A percentile compares a stretch with the other conserved stretches of the same genome.
These are phyloP conservation scores for Fusarium floridanum DNA, from an alignment of 2,329 filamentous ascomycete genomes.

Conservation along the genomic window DNA sequence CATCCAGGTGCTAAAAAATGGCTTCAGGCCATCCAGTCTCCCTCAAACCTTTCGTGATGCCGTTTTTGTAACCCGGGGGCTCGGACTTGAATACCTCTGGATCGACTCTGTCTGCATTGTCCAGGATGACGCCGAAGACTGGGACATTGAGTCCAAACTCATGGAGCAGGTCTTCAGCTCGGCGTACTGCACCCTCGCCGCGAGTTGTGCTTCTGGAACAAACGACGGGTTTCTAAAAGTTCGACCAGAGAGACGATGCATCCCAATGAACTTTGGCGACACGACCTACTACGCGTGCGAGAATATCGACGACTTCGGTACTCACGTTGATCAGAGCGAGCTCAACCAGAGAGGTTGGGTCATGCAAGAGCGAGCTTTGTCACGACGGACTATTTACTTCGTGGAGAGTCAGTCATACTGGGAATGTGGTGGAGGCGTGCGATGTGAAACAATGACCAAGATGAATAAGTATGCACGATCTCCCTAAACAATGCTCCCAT, in stretches of 20 bases:
- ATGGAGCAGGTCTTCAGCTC: background rate
- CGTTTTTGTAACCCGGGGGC: background rate
- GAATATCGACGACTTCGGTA: background rate
- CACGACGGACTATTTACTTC: background rate
- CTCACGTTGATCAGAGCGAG: background rate
- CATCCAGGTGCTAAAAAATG: background rate
- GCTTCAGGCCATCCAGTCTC: background rate
- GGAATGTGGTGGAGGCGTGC: background rate
- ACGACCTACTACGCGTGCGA: background rate
- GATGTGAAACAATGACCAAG: background rate
- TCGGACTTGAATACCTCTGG: background rate
- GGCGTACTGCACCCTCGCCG: background rate
- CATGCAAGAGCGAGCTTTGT: background rate
- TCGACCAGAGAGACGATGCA: background rate
- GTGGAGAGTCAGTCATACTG: background rate
- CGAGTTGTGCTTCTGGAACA: background rate
- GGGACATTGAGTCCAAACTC: background rate
- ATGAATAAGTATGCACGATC: background rate
- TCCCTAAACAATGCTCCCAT: no score
- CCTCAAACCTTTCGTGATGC: background rate
- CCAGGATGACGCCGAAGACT: background rate
- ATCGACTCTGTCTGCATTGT: background rate
- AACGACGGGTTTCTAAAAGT: background rate
- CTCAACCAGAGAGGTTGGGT: background rate
- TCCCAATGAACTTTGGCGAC: background rate